phyloP scores from a whole-genome alignment of 2,329 filamentous ascomycete species.

The Boeremia exigua region DNA sequence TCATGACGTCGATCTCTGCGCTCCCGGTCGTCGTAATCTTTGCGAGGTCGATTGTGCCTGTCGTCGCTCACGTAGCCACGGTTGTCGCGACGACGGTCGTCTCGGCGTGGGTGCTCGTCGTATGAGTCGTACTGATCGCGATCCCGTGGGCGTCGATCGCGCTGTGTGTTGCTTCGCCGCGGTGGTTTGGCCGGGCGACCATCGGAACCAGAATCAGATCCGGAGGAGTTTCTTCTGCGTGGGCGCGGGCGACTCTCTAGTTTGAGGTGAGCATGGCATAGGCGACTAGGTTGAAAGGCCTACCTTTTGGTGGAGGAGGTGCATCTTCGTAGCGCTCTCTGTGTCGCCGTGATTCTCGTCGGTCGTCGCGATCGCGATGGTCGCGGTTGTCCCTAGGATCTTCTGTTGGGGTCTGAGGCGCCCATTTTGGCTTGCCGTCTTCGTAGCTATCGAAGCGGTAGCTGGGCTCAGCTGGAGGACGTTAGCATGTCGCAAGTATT shows the following conservation, averaged over 20 bases:
- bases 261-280: slow-evolving; percentile 5
- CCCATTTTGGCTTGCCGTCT: slow-evolving; percentile 36
- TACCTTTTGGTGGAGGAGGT: slow-evolving; percentile 22
- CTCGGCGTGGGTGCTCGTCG: slow-evolving; percentile 31
- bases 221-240: slow-evolving; percentile 25
- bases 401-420: slow-evolving; percentile 25
- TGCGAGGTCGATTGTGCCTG: slow-evolving; percentile 30
- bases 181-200: slow-evolving; percentile 26
- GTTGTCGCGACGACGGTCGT: slow-evolving; percentile 23
- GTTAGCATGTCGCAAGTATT: neutral
- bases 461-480: slow-evolving; percentile 23
- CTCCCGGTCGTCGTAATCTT: slow-evolving; percentile 26
- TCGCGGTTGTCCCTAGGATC: slow-evolving; percentile 31
- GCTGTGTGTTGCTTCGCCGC: slow-evolving; percentile 28
- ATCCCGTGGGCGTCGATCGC: slow-evolving; percentile 24
- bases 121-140: slow-evolving; percentile 35
- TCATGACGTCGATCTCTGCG: slow-evolving; percentile 18
- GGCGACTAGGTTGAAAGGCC: neutral
- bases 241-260: slow-evolving; percentile 20
- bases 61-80: slow-evolving; percentile 37
- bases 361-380: slow-evolving; percentile 29
- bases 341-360: slow-evolving; percentile 28
- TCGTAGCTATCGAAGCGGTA: slow-evolving; percentile 39
- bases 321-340: slow-evolving; percentile 22
- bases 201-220: slow-evolving; percentile 25